Percentiles rank a stretch among this genome's conserved stretches.
These are phyloP conservation scores for Oryza longistaminata DNA, from an alignment of 176 grass and related monocot genomes.

Conservation along the genomic window DNA sequence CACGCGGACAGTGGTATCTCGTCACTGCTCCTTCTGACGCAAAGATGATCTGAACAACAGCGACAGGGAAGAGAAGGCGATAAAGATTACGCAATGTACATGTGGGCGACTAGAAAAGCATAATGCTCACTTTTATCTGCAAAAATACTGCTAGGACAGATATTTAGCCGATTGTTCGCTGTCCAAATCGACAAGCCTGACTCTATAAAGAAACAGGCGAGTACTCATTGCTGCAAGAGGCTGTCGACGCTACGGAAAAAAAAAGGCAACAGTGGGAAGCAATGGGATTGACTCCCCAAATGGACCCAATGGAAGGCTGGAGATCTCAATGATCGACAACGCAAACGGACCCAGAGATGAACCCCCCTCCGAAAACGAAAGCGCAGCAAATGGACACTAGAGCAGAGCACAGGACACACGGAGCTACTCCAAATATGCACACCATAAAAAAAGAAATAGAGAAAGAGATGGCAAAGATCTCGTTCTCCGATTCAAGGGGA, in stretches of 20 bases:
- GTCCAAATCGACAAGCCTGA: not conserved
- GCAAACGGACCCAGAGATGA: slow-evolving; percentile 27
- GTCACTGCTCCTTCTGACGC: slow-evolving; percentile 27
- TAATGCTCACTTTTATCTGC: not conserved
- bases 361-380: not conserved
- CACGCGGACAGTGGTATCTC: slow-evolving; percentile 35
- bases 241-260: slow-evolving; percentile 36
- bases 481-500: not conserved
- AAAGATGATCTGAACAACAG: slow-evolving; percentile 15
- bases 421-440: not conserved
- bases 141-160: not conserved
- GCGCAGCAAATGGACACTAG: not conserved
- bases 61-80: not conserved
- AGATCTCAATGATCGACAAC: slow-evolving; percentile 51
- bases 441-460: not conserved
- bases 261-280: slow-evolving; percentile 54
- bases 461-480: not conserved
- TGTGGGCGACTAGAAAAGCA: not conserved
- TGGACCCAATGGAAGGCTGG: slow-evolving; percentile 40
- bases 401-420: not conserved
- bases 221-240: slow-evolving; percentile 38
- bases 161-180: not conserved
- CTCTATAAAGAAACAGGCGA: not conserved
- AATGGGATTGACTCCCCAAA: slow-evolving; percentile 40
- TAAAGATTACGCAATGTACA: not conserved